These are phyloP conservation scores for Oehlia diaphana DNA, from an alignment of 192 early-diverging fungal species.

Conservation along the genomic window DNA sequence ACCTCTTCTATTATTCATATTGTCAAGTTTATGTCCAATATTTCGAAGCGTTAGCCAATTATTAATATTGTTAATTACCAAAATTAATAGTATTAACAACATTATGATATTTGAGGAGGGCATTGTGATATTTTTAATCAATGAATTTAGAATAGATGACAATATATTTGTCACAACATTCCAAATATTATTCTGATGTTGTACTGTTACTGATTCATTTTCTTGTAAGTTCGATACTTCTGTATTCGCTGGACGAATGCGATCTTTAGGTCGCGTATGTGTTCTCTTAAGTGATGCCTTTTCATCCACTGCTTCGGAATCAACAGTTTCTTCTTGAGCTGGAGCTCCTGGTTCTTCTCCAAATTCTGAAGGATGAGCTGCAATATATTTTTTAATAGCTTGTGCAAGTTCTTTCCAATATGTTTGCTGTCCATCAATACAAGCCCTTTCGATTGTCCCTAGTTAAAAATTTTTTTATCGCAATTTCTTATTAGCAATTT, in stretches of 20 bases:
- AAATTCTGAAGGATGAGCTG: slow-evolving; percentile 44
- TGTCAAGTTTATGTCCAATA: slow-evolving; percentile 9
- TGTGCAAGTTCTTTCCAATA: slow-evolving; percentile 47
- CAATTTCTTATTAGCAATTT: too few species aligned
- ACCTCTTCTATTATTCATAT: background rate
- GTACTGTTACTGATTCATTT: background rate
- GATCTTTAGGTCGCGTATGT: background rate
- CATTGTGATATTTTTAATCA: background rate
- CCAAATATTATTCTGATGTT: background rate
- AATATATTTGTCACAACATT: background rate
- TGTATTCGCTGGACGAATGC: background rate
- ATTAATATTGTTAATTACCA: slow-evolving; percentile 3
- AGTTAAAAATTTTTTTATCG: too few species aligned
- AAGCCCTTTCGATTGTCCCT: slow-evolving; percentile 55
- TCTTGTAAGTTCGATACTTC: background rate
- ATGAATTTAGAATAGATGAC: background rate
- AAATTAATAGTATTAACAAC: background rate
- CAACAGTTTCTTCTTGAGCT: background rate
- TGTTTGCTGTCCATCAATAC: slow-evolving; percentile 44
- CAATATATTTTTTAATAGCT: slow-evolving; percentile 42
- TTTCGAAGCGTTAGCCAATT: slow-evolving; percentile 8
- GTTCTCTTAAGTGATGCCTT: background rate
- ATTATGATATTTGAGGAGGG: slow-evolving; percentile 10
- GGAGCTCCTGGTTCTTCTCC: slow-evolving; percentile 6
- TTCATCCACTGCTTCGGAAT: background rate